Evolutionary conservation across 2,329 filamentous ascomycete genomes (phyloP), one percentile per base, ranked within the genome.

Genomic region (Penicillium sp.): DNA sequence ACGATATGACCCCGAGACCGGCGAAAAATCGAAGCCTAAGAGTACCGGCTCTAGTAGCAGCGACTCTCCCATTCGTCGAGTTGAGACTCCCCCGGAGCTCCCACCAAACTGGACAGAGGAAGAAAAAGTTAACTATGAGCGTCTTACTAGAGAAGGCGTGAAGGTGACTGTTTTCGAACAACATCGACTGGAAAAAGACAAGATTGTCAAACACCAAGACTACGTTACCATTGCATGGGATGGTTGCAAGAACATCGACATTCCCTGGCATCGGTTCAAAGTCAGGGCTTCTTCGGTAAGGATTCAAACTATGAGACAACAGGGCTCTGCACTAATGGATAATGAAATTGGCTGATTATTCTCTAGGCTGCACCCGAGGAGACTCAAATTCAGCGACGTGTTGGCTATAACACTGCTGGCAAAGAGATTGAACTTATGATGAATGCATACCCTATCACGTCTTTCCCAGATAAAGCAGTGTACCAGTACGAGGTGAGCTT

Each of bases 401-500:
- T 50, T 36, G 51, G 51, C 34, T 84, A 82, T 69, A 88, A 86
- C 57, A 80, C 73, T 0, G 75, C 78, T 7, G 87, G 86, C 1
- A 82, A 80, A 57, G 67, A 76, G 0, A 79, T 85, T 18, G 66
- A 72, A 0, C 63, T 90, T 1, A 71, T 79, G 2, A 74, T 96
- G 35, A 97, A 97, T 69, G 85, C 90, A 10, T 96, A 87, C 72
- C 80, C 85, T 0, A 86, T 97, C 51, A 73, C 70, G 0, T 73
- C 77, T 9, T 84, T 86, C 51, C 85, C 85, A 0, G 78, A 71
- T 2, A 81, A 78, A 11, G 81, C 83, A 0, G 83, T 97, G 19
- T 86, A 86, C 58, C 92, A 97, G 68, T 97, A 93, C 63, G 91
- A 96, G 75, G 89, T 92, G 76, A 81, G 88, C 81, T 30, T 47